Evolutionary conservation across 495 filamentous ascomycete genomes (phyloP).

Genomic region (Aspergillus affinis): DNA sequence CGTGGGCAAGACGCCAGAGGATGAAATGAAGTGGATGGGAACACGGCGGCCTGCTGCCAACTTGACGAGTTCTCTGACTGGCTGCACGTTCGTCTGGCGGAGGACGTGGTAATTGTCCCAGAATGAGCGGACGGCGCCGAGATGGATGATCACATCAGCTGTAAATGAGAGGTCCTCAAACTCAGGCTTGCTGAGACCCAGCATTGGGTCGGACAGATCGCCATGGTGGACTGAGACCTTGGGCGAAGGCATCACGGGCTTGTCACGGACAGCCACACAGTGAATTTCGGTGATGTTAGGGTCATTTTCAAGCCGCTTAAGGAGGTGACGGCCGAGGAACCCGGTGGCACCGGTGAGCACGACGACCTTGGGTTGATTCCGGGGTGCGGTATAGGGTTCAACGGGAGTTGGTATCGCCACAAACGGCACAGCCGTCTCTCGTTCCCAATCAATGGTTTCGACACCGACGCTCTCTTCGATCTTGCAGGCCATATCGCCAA

Average conservation of each 20-base stretch:
- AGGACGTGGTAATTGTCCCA: slow-evolving; percentile 47
- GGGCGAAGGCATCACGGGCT: slow-evolving; percentile 4
- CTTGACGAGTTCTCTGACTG: slow-evolving; percentile 42
- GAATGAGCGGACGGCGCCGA: slow-evolving; percentile 51
- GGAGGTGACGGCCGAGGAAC: slow-evolving; percentile 32
- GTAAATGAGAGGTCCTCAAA: slow-evolving; percentile 24
- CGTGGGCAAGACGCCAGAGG: slow-evolving; percentile 27
- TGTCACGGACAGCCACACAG: slow-evolving; percentile 33
- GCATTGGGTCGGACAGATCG: slow-evolving; percentile 25
- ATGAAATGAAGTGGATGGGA: slow-evolving; percentile 53
- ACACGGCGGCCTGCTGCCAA: slow-evolving; percentile 30
- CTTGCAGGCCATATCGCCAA: slow-evolving; percentile 24
- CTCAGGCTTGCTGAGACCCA: slow-evolving; percentile 38
- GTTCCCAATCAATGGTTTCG: slow-evolving; percentile 29
- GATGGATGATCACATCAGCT: slow-evolving; percentile 50
- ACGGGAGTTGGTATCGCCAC: background rate
- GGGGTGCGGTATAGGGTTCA: background rate
- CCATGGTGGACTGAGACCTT: slow-evolving; percentile 39
- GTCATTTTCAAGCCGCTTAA: slow-evolving; percentile 24
- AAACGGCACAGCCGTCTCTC: slow-evolving; percentile 23
- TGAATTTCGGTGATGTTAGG: slow-evolving; percentile 22
- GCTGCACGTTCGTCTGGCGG: slow-evolving; percentile 37
- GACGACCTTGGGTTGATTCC: slow-evolving; percentile 14
- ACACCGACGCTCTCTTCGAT: slow-evolving; percentile 18
- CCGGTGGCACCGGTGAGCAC: slow-evolving; percentile 38